Conservation (phyloP, 176 grass and related monocot genomes). For the Typha latifolia region DNA sequence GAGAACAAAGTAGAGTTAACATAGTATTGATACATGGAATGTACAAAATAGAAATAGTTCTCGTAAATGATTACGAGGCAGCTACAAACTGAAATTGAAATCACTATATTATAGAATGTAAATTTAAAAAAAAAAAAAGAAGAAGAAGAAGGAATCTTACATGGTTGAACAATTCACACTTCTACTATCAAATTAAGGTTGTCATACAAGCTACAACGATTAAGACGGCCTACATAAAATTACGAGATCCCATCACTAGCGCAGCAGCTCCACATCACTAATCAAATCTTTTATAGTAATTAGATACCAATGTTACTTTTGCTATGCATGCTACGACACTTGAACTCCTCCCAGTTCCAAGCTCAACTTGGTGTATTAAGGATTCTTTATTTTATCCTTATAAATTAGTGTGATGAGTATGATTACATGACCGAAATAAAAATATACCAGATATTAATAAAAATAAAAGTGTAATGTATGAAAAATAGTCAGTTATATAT, state of each 20-base stretch:
- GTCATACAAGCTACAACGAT: not conserved
- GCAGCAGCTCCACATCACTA: not conserved
- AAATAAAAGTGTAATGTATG: too few species aligned
- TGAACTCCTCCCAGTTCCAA: too few species aligned
- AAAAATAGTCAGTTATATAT: too few species aligned
- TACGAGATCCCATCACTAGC: not conserved
- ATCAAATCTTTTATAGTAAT: not conserved
- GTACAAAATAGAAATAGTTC: not conserved
- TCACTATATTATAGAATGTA: not conserved
- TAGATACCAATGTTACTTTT: not conserved
- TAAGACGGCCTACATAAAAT: not conserved
- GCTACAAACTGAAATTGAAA: not conserved
- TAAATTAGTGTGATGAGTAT: too few species aligned
- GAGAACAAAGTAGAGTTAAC: not conserved
- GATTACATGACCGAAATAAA: too few species aligned
- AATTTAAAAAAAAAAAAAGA: not conserved
- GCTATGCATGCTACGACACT: too few species aligned
- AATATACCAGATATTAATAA: too few species aligned
- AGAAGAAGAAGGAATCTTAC: not conserved
- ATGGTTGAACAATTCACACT: not conserved
- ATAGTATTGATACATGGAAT: not conserved
- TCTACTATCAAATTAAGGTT: not conserved
- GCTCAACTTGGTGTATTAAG: too few species aligned
- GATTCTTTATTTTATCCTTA: too few species aligned
- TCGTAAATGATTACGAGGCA: not conserved